Percentiles rank a stretch among this genome's conserved stretches.
Conservation (phyloP, 75 land plant species). For the Pseudotsuga menziesii region DNA sequence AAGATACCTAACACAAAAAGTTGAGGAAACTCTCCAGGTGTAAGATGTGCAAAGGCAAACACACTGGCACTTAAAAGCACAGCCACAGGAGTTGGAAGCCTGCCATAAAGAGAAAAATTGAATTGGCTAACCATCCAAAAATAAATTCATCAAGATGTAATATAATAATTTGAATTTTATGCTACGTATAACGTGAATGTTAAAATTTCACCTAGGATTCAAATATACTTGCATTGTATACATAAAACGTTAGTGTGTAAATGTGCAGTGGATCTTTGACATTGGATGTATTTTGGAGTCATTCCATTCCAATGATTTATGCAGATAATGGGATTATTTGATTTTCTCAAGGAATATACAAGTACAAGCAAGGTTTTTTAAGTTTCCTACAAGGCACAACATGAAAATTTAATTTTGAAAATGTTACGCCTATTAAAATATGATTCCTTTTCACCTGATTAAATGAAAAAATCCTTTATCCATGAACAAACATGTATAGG, state of each 20-base stretch:
- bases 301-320: too few relatives aligned
- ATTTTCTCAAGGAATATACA: too few relatives aligned
- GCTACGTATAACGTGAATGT: not conserved
- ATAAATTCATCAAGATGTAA: not conserved
- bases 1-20: slow-evolving; percentile 77
- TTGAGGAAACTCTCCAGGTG: slow-evolving; percentile 94
- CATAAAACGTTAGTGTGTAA: not conserved
- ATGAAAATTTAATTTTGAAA: not conserved
- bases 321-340: too few relatives aligned
- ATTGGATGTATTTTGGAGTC: too few relatives aligned
- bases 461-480: not conserved
- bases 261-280: not conserved
- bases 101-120: slow-evolving; percentile 15
- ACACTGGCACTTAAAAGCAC: slow-evolving; percentile 73
- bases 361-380: not conserved
- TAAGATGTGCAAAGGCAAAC: slow-evolving; percentile 94
- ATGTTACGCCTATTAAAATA: not conserved
- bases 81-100: slow-evolving; percentile 90
- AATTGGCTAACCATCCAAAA: not conserved
- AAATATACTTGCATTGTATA: not conserved
- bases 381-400: not conserved
- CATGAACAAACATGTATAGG: not conserved
- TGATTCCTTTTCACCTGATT: not conserved
- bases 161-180: not conserved
- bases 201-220: not conserved